These are phyloP conservation scores for Areca catechu DNA, from an alignment of 176 grass and related monocot genomes.

Conservation along the genomic window DNA sequence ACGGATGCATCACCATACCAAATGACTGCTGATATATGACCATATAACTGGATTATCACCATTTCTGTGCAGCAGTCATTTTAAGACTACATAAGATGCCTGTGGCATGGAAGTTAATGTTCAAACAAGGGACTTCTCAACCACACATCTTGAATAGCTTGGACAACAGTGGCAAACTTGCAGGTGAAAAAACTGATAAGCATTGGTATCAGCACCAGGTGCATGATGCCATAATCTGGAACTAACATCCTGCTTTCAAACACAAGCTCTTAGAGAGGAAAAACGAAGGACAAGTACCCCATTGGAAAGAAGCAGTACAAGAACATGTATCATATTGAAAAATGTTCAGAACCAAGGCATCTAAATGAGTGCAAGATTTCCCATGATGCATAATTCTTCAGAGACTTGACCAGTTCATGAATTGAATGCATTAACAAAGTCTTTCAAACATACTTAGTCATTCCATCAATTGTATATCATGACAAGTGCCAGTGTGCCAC, in stretches of 20 bases:
- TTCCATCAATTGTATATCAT: conserved; percentile 93
- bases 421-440: no score
- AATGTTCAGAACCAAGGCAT: no score
- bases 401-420: no score
- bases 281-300: background rate
- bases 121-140: conserved; percentile 46
- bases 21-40: no score
- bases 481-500: conserved; percentile 53
- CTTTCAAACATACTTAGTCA: conserved; percentile 36
- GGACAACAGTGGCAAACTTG: conserved; percentile 67
- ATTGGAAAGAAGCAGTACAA: no score
- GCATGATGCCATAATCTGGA: conserved; percentile 69
- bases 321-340: no score
- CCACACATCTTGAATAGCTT: conserved; percentile 56
- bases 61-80: no score
- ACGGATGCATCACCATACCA: no score
- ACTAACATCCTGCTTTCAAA: conserved; percentile 57
- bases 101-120: background rate
- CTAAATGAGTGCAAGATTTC: no score
- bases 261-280: background rate
- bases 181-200: conserved; percentile 89
- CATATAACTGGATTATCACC: no score
- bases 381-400: no score
- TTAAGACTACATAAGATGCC: no score
- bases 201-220: conserved; percentile 89